These are phyloP conservation scores for Sanguinoderma infundibulare DNA, from an alignment of 1,284 basidiomycete genomes.

Conservation along the genomic window DNA sequence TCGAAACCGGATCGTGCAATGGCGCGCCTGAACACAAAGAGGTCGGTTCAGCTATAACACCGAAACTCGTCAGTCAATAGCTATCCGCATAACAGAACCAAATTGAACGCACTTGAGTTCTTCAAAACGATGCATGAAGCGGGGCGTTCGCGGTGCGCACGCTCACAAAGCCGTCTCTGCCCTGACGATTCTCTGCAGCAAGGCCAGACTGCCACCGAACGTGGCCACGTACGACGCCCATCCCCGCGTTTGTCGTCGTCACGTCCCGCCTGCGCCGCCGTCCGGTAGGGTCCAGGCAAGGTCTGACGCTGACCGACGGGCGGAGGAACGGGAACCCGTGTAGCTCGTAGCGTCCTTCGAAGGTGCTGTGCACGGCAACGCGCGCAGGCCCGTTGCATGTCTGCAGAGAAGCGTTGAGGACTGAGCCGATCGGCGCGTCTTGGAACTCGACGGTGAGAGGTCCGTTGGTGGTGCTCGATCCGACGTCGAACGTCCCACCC, in stretches of 20 bases:
- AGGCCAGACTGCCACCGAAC: background rate
- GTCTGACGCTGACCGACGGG: background rate
- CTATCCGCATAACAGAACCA: background rate
- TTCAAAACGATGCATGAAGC: background rate
- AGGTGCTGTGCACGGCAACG: slow-evolving; percentile 42
- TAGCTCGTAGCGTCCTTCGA: slow-evolving; percentile 46
- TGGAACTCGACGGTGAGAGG: slow-evolving; percentile 36
- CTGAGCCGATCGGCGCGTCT: slow-evolving; percentile 42
- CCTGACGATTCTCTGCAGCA: background rate
- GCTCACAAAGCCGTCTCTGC: background rate
- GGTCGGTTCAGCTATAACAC: too few relatives aligned
- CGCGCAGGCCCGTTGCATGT: slow-evolving; percentile 37
- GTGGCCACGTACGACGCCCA: background rate
- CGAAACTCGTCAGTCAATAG: too few relatives aligned
- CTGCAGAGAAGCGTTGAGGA: slow-evolving; percentile 35
- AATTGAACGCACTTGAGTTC: background rate
- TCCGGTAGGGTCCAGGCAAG: background rate
- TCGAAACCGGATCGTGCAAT: too few relatives aligned
- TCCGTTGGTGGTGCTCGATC: slow-evolving; percentile 25
- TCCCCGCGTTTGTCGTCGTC: background rate
- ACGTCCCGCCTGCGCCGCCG: background rate
- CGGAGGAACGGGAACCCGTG: slow-evolving; percentile 29
- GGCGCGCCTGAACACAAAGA: too few relatives aligned
- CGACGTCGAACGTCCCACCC: slow-evolving; percentile 37
- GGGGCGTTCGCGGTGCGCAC: slow-evolving; percentile 2